Evolutionary conservation across 805 yeast genomes (phyloP).

Genomic region (Yarrowia sp.): DNA sequence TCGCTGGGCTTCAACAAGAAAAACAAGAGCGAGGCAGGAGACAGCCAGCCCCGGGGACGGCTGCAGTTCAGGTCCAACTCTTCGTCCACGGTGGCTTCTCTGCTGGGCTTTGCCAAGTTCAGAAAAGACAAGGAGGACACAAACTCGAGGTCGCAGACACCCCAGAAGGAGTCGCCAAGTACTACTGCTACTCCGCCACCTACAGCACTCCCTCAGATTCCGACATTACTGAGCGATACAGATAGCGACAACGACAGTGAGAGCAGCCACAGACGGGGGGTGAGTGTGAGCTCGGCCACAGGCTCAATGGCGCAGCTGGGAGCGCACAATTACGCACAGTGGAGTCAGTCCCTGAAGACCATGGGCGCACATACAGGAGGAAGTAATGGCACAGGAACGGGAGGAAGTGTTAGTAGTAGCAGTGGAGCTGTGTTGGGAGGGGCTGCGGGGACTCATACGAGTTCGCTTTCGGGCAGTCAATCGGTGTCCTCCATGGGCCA

Average conservation of each 20-base stretch:
- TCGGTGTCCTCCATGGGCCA: too few relatives aligned
- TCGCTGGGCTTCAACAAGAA: constrained; percentile 35
- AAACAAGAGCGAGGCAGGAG: neutral
- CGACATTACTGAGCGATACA: neutral
- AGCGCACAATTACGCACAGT: constrained; percentile 28
- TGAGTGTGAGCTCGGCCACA: constrained; percentile 1
- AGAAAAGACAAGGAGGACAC: constrained; percentile 29
- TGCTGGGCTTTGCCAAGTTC: constrained; percentile 31
- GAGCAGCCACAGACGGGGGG: neutral
- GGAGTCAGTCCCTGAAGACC: constrained; percentile 14
- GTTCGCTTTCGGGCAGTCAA: too few relatives aligned
- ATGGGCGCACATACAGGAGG: neutral
- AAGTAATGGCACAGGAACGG: neutral
- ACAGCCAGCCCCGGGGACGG: constrained; percentile 15
- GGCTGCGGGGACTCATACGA: neutral
- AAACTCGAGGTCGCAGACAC: neutral
- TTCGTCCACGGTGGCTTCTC: constrained; percentile 36
- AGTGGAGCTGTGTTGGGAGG: neutral
- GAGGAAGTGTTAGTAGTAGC: neutral
- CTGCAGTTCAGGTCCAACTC: constrained; percentile 37
- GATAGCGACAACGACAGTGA: neutral
- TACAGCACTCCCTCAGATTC: neutral
- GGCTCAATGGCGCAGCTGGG: constrained; percentile 29
- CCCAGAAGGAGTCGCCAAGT: too few relatives aligned
- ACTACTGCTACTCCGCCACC: neutral